Percentiles rank a stretch among this genome's conserved stretches.
These are phyloP conservation scores for Pontederia paniculata DNA, from an alignment of 176 grass and related monocot genomes.

Conservation along the genomic window DNA sequence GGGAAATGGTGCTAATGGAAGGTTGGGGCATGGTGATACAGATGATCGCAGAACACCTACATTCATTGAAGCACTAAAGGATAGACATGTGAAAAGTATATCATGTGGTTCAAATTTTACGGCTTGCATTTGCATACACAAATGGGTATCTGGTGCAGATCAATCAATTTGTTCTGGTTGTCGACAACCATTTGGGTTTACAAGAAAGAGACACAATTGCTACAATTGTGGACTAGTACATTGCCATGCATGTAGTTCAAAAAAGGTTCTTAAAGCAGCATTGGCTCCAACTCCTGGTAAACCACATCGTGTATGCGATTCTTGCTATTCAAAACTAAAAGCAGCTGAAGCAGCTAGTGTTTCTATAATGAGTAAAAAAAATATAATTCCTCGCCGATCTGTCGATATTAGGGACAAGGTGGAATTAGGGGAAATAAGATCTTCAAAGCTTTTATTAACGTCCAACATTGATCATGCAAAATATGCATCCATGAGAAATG, in stretches of 20 bases:
- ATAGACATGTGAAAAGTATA: conserved; percentile 88
- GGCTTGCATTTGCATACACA: conserved; percentile 97
- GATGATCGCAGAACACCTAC: conserved; percentile 68
- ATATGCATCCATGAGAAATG: conserved; percentile 36
- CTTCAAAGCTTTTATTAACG: conserved; percentile 54
- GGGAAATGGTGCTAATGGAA: conserved; percentile 90
- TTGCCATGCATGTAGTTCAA: conserved; percentile 92
- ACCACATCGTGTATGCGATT: conserved; percentile 93
- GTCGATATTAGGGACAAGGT: conserved; percentile 51
- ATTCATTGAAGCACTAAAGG: conserved; percentile 67
- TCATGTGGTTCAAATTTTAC: conserved; percentile 97
- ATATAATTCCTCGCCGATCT: conserved; percentile 50
- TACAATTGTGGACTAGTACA: conserved; percentile 58
- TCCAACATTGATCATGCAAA: conserved; percentile 35
- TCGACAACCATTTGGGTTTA: conserved; percentile 91
- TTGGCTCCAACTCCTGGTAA: conserved; percentile 85
- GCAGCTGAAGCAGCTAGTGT: conserved; percentile 33
- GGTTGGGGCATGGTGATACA: conserved; percentile 66
- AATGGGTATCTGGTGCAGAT: conserved; percentile 84
- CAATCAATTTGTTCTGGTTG: conserved; percentile 88
- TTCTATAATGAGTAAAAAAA: conserved; percentile 36
- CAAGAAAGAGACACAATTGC: conserved; percentile 89
- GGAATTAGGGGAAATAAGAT: conserved; percentile 43
- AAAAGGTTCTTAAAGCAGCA: conserved; percentile 77
- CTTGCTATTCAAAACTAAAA: conserved; percentile 82